Conservation (phyloP, 2,329 filamentous ascomycete species). For the Penicillium digitatum region DNA sequence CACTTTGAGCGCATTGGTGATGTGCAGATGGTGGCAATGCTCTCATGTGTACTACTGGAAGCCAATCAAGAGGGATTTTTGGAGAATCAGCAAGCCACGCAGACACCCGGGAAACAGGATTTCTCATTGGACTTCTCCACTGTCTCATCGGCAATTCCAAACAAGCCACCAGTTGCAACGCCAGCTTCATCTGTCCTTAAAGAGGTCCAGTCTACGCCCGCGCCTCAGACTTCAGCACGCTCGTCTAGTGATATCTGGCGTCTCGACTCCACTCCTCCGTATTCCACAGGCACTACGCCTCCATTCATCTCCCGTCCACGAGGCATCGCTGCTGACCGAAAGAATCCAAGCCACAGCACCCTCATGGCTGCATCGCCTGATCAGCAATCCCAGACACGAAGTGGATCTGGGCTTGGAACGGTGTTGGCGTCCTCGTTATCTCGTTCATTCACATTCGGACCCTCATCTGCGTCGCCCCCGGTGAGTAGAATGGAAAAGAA, state of each 20-base stretch:
- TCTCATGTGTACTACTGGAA: constrained; percentile 57
- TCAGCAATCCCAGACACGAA: constrained; percentile 36
- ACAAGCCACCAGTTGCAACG: constrained; percentile 42
- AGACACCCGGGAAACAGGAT: constrained; percentile 42
- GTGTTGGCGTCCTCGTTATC: constrained; percentile 45
- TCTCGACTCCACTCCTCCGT: constrained; percentile 49
- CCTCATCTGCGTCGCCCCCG: constrained; percentile 44
- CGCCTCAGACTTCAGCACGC: constrained; percentile 46
- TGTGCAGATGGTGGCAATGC: constrained; percentile 63
- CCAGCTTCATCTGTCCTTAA: constrained; percentile 34
- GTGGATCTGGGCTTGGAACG: constrained; percentile 41
- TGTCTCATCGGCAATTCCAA: constrained; percentile 38
- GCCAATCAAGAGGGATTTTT: constrained; percentile 42
- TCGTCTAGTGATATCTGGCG: constrained; percentile 52
- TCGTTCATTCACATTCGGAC: constrained; percentile 43
- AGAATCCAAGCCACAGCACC: constrained; percentile 39
- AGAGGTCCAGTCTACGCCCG: constrained; percentile 28
- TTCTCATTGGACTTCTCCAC: constrained; percentile 49
- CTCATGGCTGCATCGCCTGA: constrained; percentile 44
- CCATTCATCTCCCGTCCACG: constrained; percentile 44
- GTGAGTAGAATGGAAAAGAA: constrained; percentile 34
- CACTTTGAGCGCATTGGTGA: constrained; percentile 60
- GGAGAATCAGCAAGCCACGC: constrained; percentile 24
- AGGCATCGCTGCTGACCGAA: constrained; percentile 41
- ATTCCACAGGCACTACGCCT: constrained; percentile 52